Percentiles rank a stretch among this genome's conserved stretches.
Evolutionary conservation across 1,139 yeast species (phyloP).

Genomic region (Yamadazyma blattariae): DNA sequence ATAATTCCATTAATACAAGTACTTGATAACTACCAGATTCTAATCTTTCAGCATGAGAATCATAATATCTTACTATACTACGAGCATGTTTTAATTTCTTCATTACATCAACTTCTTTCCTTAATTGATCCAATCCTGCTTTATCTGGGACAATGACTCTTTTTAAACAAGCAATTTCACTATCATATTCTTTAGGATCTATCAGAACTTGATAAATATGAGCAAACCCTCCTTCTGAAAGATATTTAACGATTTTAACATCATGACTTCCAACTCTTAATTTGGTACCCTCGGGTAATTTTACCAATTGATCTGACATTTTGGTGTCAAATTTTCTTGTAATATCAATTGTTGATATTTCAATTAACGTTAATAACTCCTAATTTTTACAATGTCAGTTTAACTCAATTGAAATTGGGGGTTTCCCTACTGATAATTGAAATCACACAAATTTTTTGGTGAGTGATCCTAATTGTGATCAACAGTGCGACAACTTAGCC

Average conservation of each 20-base stretch:
- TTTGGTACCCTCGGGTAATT: constrained; percentile 39
- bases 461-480: no score
- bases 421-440: no score
- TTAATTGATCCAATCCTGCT: constrained; percentile 56
- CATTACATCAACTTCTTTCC: constrained; percentile 84
- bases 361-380: no score
- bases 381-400: no score
- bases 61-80: constrained; percentile 66
- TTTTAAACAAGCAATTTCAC: constrained; percentile 61
- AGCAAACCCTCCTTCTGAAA: constrained; percentile 51
- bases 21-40: constrained; percentile 63
- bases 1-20: constrained; percentile 72
- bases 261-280: constrained; percentile 44
- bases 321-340: neutral
- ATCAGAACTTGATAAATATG: constrained; percentile 59
- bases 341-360: neutral
- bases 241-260: constrained; percentile 34
- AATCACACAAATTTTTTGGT: no score
- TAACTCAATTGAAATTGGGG: no score
- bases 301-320: constrained; percentile 26
- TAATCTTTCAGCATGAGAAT: constrained; percentile 72
- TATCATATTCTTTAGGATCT: constrained; percentile 34
- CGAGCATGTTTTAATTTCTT: constrained; percentile 56
- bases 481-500: no score
- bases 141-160: constrained; percentile 74